Base-by-base conservation (phyloP, 2,329 filamentous ascomycete genomes). In the Waltergamsia citrina region DNA sequence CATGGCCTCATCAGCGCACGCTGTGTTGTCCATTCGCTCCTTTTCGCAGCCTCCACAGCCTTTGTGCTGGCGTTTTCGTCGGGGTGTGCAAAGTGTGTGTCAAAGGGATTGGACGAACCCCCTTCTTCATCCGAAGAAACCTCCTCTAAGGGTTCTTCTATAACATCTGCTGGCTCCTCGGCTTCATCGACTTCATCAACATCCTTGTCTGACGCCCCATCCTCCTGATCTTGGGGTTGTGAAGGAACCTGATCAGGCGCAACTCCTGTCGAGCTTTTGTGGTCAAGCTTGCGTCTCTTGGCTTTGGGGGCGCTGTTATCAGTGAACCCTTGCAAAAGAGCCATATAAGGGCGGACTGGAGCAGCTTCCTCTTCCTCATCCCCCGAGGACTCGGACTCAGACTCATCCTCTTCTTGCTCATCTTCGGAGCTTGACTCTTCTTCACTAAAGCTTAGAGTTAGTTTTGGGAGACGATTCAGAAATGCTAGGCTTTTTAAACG, bases 81-180 rank as follows among this genome's bases (percentile, higher is more conserved):
- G 0, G 78, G 75, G 27, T 67, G 67, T 22, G 76, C 74, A 52
- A 93, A 94, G 57, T 95, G 90, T 7, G 65, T 60, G 42, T 92
- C 82, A 49, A 93, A 95, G 0, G 85, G 81, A 53, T 94, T 84
- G 2, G 56, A 59, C 19, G 62, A 53, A 41, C 75, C 65, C 31
- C 69, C 65, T 11, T 71, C 65, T 28, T 73, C 69, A 32, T 67
- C 63, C 15, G 68, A 68, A 8, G 62, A 56, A 0, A 51, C 56
- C 6, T 54, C 53, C 12, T 53, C 52, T 3, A 36, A 16, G 5
- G 34, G 41, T 6, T 33, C 27, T 17, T 28, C 26, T 28, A 16
- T 17, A 7, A 8, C 26, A 4, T 28, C 12, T 8, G 35, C 37
- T 5, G 38, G 22, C 16, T 42, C 45, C 3, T 18, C 34, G 3